Base-by-base conservation (phyloP, 176 grass and related monocot species). In the Eremochloa ophiuroides region DNA sequence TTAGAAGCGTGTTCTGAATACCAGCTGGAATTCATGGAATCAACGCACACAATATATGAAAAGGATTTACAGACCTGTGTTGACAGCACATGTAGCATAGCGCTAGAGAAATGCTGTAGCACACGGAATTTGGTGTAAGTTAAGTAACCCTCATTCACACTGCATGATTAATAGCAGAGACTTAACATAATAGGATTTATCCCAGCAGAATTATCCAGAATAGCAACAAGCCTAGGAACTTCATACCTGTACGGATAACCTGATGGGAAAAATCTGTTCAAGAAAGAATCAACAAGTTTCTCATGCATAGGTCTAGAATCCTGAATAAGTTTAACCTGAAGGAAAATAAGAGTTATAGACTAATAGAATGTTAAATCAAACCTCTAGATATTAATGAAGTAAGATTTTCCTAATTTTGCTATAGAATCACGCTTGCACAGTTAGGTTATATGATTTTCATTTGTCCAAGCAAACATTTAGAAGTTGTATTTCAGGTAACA, bases 51-150 rank as follows among this genome's bases (percentile, higher is more conserved):
- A 68, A 60, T 7, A 60, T 53, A 67, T 28, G 10, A 15, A 76
- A 8, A 61, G 60, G 64, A 81, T 37, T 63, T 59, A 85, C 73
- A 59, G 27, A 99, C 93, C 93, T 99, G 88, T 81, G 93, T 99
- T 77, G 91, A 95, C 48, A 99, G 66, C 43, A 99, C 96, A 83
- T 92, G 90, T 82, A 99, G 85, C 83, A 91, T 82, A 84, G 93
- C 96, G 86, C 96, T 99, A 34, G 89, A 90, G 82, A 99, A 99
- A 88, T 95, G 96, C 69, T 99, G 96, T 58, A 99, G 86, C 38
- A 82, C 87, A 77, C 89, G 82, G 58, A 99, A 93, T 85, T 83
- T 88, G 23, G 96, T 99, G 43, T 93, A 99, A 78, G 80, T 99
- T 74, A 91, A 78, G 88, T 99, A 99, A 23, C 89, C 96, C 63